Conservation (phyloP, 345 rosid species). For the Viola odorata region DNA sequence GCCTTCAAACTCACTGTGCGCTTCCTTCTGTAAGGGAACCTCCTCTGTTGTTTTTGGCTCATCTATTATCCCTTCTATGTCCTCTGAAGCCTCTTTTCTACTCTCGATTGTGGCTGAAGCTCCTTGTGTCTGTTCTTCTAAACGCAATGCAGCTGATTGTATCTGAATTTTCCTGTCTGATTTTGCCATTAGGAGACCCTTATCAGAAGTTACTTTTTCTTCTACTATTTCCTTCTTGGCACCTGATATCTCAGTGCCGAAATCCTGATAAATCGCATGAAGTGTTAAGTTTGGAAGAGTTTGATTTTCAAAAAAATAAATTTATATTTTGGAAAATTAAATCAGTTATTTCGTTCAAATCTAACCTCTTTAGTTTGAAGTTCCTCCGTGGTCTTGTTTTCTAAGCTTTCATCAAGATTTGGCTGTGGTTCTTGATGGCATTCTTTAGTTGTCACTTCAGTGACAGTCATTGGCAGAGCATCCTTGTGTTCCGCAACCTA, state of each 20-base stretch:
- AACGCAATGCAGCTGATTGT: background rate
- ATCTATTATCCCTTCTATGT: no score
- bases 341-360: no score
- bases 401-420: constrained; percentile 15
- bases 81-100: no score
- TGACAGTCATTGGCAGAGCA: constrained; percentile 8
- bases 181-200: background rate
- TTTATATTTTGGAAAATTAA: background rate
- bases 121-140: no score
- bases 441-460: constrained; percentile 23
- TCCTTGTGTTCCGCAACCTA: constrained; percentile 35
- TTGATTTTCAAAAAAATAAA: background rate
- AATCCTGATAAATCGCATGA: constrained; percentile 27
- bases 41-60: no score
- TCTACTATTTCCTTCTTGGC: no score
- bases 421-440: constrained; percentile 20
- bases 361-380: constrained; percentile 28
- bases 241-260: constrained; percentile 10
- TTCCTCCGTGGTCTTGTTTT: constrained; percentile 12
- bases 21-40: no score
- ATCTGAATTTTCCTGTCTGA: background rate
- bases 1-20: no score
- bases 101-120: no score
- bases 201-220: constrained; percentile 6
- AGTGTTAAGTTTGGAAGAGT: background rate